Evolutionary conservation across 768 basidiomycete genomes (phyloP), one percentile per base, ranked within the genome.

Genomic region (Jaapia argillacea): DNA sequence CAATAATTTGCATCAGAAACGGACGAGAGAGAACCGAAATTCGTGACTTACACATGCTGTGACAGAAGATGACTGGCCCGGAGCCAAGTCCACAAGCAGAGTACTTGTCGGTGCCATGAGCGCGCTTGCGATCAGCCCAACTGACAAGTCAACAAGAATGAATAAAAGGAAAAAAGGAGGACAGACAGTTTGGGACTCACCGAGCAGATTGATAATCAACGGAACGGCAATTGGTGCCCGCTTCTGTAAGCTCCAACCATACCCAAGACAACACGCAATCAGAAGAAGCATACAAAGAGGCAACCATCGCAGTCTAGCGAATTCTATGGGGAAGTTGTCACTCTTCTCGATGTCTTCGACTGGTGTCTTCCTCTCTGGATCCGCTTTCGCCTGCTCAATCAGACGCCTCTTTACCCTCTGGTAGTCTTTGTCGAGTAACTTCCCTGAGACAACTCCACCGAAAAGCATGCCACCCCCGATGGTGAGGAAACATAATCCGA

Each of bases 401-500:
- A 53, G 43, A 24, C 54, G 49, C 38, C 49, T 46, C 42, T 58
- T 68, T 38, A 64, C 62, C 49, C 54, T 59, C 49, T 52, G 70
- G 56, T 81, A 93, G 48, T 87, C 78, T 49, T 64, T 62, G 50
- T 92, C 83, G 6, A 89, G 57, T 7, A 85, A 52, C 43, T 65
- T 72, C 2, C 89, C 88, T 18, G 68, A 76, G 1, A 68, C 20
- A n/a, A 67, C 55, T 16, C 76, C 71, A 10, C 86, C 81, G 13
- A 81, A 40, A 6, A 76, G 59, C 62, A 79, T 79, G 0, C 89
- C 91, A 13, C 75, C 72, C 2, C 87, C 90, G 41, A 82, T 72
- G 1, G 79, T 75, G 43, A 91, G 62, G 63, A 81, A 92, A 57
- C 84, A 89, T 4, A 92, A 60, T 2, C 89, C 89, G 24, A 85